Evolutionary conservation across 257 asterid species (phyloP), one percentile per base, ranked within the genome.

Genomic region (Pogostemon cablin): DNA sequence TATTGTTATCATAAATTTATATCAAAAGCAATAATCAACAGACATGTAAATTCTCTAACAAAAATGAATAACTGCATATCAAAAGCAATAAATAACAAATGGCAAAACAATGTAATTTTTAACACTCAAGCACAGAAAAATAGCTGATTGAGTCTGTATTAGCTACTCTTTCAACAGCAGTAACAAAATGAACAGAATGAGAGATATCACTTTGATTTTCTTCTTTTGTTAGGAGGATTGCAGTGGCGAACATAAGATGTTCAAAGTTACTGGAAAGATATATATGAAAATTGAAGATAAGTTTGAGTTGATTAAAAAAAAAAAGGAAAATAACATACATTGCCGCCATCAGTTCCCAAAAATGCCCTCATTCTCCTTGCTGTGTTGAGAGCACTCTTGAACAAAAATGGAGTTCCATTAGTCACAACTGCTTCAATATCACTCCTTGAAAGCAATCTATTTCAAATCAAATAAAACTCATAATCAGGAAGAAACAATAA

Each of bases 361-460:
- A 86, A 93, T 5, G 85, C 72, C 80, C 88, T 81, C 95, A 93
- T 83, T 81, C 87, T 88, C 59, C 90, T 79, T 25, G 95, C 88
- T 34, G 90, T 80, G 70, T 87, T 90, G 20, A 93, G 85, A 3
- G 98, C 96, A 79, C 89, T 82, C 79, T 83, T 88, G 83, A 90
- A 93, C 69, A 93, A 74, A 83, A 90, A 90, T 8, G 97, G 98
- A 67, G 96, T 93, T 73, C 97, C 98, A 75, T 88, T 88, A 44
- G 86, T 65, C 17, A 83, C 96, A 72, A 90, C 84, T 8, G 86
- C 88, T 75, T 90, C 93, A 40, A 90, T 81, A 66, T 93, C 89
- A 78, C 76, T 93, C 83, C 86, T 88, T 7, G 96, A 85, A 56
- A 93, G 87, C 73, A 60, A 72, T 77, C 98, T 90, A 85, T 77